Evolutionary conservation across 2,329 filamentous ascomycete species (phyloP).

Genomic region (Paraphoma chrysanthemicola): DNA sequence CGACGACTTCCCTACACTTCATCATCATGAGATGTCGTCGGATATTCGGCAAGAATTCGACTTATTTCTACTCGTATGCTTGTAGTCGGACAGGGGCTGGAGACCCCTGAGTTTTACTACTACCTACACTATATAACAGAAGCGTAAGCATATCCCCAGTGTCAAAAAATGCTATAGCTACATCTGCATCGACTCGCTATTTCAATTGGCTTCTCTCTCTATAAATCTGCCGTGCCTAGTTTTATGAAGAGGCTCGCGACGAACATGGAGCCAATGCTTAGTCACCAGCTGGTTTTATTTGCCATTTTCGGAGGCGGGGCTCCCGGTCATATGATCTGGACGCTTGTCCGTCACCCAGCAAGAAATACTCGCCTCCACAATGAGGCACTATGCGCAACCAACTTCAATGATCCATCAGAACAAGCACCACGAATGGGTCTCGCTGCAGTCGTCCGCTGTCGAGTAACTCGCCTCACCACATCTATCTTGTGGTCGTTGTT

Average conservation of each 20-base stretch:
- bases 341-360: neutral
- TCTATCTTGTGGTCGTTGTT: slow-evolving; percentile 3
- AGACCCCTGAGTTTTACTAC: too few species aligned
- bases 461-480: slow-evolving; percentile 3
- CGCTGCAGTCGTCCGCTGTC: slow-evolving; percentile 6
- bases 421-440: slow-evolving; percentile 7
- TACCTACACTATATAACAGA: too few species aligned
- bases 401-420: neutral
- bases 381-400: neutral
- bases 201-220: too few species aligned
- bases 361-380: neutral
- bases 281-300: slow-evolving; percentile 2
- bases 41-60: neutral
- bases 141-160: too few species aligned
- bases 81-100: too few species aligned
- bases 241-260: neutral
- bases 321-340: neutral
- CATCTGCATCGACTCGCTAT: too few species aligned
- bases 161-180: too few species aligned
- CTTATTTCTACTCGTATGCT: neutral
- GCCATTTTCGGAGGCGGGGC: slow-evolving; percentile 11
- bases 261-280: neutral
- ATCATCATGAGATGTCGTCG: neutral
- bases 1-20: neutral
- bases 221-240: too few species aligned